Evolutionary conservation across 225 moss, liverwort and hornwort genomes (phyloP).

Genomic region (Rhytidiadelphus loreus): DNA sequence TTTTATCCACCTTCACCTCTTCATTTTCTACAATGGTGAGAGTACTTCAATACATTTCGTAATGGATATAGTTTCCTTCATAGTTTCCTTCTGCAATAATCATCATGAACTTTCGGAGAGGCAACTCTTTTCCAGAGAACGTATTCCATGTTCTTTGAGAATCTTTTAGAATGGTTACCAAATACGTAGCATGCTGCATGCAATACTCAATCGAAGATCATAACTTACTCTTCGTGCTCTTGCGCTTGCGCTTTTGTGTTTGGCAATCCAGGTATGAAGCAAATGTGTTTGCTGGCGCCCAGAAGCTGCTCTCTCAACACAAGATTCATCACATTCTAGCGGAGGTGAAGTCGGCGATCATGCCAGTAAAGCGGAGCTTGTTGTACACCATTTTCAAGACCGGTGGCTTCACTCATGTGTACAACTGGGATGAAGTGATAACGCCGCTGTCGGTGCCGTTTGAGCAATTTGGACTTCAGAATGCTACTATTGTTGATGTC

Average conservation of each 20-base stretch:
- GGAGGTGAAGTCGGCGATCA: slow-evolving; percentile 32
- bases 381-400: slow-evolving; percentile 12
- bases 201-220: neutral
- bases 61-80: neutral
- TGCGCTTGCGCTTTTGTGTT: neutral
- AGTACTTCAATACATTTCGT: neutral
- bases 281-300: slow-evolving; percentile 28
- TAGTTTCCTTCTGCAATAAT: neutral
- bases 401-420: slow-evolving; percentile 23
- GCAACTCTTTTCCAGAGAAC: neutral
- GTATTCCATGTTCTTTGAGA: neutral
- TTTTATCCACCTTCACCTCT: neutral
- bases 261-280: slow-evolving; percentile 2
- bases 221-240: neutral
- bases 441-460: slow-evolving; percentile 14
- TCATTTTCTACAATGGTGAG: neutral
- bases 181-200: neutral
- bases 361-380: neutral
- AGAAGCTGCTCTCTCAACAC: slow-evolving; percentile 9
- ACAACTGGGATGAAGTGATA: slow-evolving; percentile 28
- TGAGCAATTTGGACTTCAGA: slow-evolving; percentile 6
- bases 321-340: slow-evolving; percentile 23
- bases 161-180: neutral
- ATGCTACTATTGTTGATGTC: slow-evolving; percentile 28
- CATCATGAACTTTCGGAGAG: neutral